phyloP scores from a whole-genome alignment of 768 basidiomycete species.

The Crassisporium funariophilum region DNA sequence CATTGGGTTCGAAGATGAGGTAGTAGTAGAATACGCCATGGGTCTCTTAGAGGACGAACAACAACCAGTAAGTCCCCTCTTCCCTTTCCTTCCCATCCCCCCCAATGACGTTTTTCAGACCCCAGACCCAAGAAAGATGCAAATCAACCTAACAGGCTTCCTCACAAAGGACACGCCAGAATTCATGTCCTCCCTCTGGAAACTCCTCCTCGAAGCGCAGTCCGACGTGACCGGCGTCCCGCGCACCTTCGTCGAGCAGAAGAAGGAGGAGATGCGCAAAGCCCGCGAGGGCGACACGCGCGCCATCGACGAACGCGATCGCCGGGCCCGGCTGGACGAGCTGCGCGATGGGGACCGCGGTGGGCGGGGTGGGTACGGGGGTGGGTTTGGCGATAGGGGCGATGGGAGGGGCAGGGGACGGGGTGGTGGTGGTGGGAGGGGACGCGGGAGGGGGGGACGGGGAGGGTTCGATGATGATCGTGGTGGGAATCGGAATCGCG shows the following conservation, averaged over 20 bases:
- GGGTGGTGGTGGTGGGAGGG: slow-evolving; percentile 58
- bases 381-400: slow-evolving; percentile 62
- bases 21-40: slow-evolving; percentile 96
- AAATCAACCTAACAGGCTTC: slow-evolving; percentile 93
- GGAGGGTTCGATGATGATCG: slow-evolving; percentile 49
- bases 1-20: slow-evolving; percentile 94
- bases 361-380: slow-evolving; percentile 51
- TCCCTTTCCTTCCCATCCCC: background rate
- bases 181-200: slow-evolving; percentile 92
- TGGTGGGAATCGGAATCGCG: slow-evolving; percentile 44
- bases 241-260: slow-evolving; percentile 85
- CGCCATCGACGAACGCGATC: slow-evolving; percentile 70
- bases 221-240: slow-evolving; percentile 88
- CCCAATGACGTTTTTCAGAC: slow-evolving; percentile 44
- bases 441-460: slow-evolving; percentile 51
- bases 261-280: slow-evolving; percentile 86
- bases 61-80: slow-evolving; percentile 62
- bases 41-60: slow-evolving; percentile 87
- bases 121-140: slow-evolving; percentile 94
- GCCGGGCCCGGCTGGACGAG: slow-evolving; percentile 68
- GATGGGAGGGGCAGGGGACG: slow-evolving; percentile 47
- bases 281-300: slow-evolving; percentile 63
- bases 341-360: slow-evolving; percentile 63
- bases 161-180: slow-evolving; percentile 80
- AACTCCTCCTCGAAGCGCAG: slow-evolving; percentile 91